Base-by-base conservation (phyloP, 2,329 filamentous ascomycete species). In the Diaporthe vaccinii region DNA sequence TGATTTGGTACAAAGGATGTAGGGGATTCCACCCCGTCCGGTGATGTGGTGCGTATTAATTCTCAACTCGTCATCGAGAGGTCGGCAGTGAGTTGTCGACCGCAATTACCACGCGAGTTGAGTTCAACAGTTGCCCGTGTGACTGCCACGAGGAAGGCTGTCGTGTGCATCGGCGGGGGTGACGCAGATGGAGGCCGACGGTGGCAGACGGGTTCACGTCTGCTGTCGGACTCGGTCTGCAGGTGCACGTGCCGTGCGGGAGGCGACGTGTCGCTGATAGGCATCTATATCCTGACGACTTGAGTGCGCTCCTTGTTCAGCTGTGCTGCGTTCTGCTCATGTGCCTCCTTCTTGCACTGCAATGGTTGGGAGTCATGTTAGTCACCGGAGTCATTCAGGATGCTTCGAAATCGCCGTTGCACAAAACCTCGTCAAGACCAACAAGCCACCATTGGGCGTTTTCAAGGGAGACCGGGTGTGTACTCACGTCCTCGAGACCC, bases 341-440 rank as follows among this genome's bases (percentile, higher is more conserved):
- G 95, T 65, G 95, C 96, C 85, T 98, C 95, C 88, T 98, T 97
- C 90, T 98, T 98, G 90, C 96, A 98, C 91, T 93, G 55, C 8
- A n/a, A 10, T 5, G 14, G 17, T 51, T 55, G 36, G 62, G 15
- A 46, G 15, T 76, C 28, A 65, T 39, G 55, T 76, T 65, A 76
- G 75, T 36, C n/a, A 61, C 65, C 20, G 49, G 22, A 28, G 44
- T 28, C 41, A 36, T 4, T 51, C 22, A 31, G 9, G 15, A 41
- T 59, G 25, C 7, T 25, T 28, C 74, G 17, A n/a, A 5, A 17
- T 84, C 81, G n/a, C 67, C 34, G 55, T 51, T 49, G 75, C 74
- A 77, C 68, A 87, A 80, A 51, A 83, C 80, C 41, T 82, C 82
- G 72, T 76, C 78, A 6, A 86, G 82, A 36, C 86, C 85, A 51